Evolutionary conservation across 2,329 filamentous ascomycete genomes (phyloP), one percentile per base, ranked within the genome.

Genomic region (Ceratocystis papillata): DNA sequence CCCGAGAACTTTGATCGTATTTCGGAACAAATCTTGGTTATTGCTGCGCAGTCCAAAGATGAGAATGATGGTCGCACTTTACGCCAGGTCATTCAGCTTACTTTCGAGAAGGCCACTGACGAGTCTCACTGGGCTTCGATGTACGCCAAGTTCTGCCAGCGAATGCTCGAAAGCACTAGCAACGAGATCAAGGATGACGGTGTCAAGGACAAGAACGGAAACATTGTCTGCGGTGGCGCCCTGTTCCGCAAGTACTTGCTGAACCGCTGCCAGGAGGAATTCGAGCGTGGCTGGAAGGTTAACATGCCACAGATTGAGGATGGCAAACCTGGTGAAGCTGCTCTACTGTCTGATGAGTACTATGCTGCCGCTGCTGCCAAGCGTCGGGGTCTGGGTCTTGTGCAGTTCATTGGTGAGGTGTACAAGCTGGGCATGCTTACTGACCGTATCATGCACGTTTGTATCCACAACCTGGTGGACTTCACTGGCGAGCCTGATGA

Each of bases 351-450:
- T 0, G 94, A 99, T 69, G 94, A 97, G 75, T 99, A 99, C 79
- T 99, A 99, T 76, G 79, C 86, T 70, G 93, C 90, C 50, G 93
- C 92, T 62, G 92, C 93, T 67, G 92, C 92, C 73, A 99, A 99
- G 82, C 87, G 94, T 78, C 89, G 91, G 76, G 94, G 94, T 78
- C 88, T 99, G 70, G 94, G 94, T 87, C 84, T 99, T 25, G 93
- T 99, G 70, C 93, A 96, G 78, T 99, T 99, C 79, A 99, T 99
- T 74, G 94, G 94, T 80, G 94, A 99, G 78, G 85, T 99, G 59
- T 99, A 96, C 85, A 99, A 97, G 82, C 86, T 99, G 68, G 87
- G 88, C 75, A 99, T 99, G 94, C 83, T 99, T 76, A 99, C 94
- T 69, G 90, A 96, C 76, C 89, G 93, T 75, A 99, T 99, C 78